Base-by-base conservation (phyloP, 192 early-diverging fungal species). In the Chytriomyces confervae region DNA sequence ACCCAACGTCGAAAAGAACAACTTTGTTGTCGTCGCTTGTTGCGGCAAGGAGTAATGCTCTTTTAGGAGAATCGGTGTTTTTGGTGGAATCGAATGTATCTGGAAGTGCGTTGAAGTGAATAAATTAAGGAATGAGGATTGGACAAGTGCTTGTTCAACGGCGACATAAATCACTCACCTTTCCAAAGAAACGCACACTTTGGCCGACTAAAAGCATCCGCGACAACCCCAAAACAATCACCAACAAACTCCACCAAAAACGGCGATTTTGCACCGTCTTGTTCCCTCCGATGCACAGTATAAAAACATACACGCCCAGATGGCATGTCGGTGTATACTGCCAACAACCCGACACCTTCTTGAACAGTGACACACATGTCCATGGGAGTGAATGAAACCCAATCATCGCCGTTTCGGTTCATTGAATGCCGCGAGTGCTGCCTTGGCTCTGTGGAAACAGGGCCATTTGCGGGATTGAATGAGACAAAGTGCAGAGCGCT, bases 301-400 rank as follows among this genome's bases (percentile, higher is more conserved):
- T 74, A 74, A 20, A 74, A 57, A 47, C 72, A 74, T 5, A 74
- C 29, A 18, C 50, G 44, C 6, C 72, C 72, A 36, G 16, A 23
- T 2, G 72, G 72, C 61, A 74, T 27, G 44, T 74, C 72, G 43
- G 72, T 74, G 43, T 74, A 74, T 3, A 74, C 72, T 1, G 72
- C 72, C 53, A 74, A 8, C 7, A 50, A 10, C n/a, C 7, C 9
- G 0, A 74, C 44, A 18, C 11, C 13, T 20, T 11, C 53, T 36
- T 36, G 29, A 36, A 36, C 29, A 36, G 29, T 36, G 1, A 60
- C 43, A 3, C 16, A n/a, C 16, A 95, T 77, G 61, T 88, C 85
- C 90, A 93, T 90, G 3, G 93, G 87, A 8, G 92, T 92, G 79
- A 95, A 95, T 0, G 92, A 93, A 11, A 95, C 86, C 93, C 93